phyloP scores from a whole-genome alignment of 345 rosid genomes.

The Salix viminalis region DNA sequence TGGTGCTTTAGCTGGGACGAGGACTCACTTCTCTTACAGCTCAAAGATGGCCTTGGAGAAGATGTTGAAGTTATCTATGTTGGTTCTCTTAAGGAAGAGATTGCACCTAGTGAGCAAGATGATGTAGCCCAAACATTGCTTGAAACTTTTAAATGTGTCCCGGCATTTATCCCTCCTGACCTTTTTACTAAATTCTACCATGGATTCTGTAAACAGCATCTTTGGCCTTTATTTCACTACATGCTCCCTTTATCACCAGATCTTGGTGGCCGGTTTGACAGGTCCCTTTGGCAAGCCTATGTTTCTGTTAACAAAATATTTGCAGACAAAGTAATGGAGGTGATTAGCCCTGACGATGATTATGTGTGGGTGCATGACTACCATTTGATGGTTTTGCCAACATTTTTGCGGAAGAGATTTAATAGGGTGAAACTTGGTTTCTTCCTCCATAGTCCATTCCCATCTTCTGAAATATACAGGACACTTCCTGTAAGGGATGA shows the following conservation, averaged over 20 bases:
- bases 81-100: slow-evolving; percentile 74
- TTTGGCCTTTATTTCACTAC: slow-evolving; percentile 95
- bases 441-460: slow-evolving; percentile 92
- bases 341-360: slow-evolving; percentile 88
- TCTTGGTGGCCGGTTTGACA: slow-evolving; percentile 81
- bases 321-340: slow-evolving; percentile 94
- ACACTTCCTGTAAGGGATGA: slow-evolving; percentile 88
- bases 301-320: slow-evolving; percentile 91
- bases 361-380: slow-evolving; percentile 95
- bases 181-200: slow-evolving; percentile 77
- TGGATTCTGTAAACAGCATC: slow-evolving; percentile 89
- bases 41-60: slow-evolving; percentile 87
- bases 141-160: slow-evolving; percentile 89
- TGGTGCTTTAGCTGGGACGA: slow-evolving; percentile 85
- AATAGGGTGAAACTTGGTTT: slow-evolving; percentile 86
- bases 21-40: slow-evolving; percentile 87
- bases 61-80: slow-evolving; percentile 86
- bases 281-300: slow-evolving; percentile 89
- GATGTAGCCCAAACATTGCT: slow-evolving; percentile 76
- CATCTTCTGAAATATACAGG: slow-evolving; percentile 87
- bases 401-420: slow-evolving; percentile 83
- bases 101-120: slow-evolving; percentile 64
- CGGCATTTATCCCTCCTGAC: slow-evolving; percentile 75
- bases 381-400: slow-evolving; percentile 91
- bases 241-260: slow-evolving; percentile 93